Base-by-base conservation (phyloP, 2,329 filamentous ascomycete genomes). In the Hypomyces perniciosus region DNA sequence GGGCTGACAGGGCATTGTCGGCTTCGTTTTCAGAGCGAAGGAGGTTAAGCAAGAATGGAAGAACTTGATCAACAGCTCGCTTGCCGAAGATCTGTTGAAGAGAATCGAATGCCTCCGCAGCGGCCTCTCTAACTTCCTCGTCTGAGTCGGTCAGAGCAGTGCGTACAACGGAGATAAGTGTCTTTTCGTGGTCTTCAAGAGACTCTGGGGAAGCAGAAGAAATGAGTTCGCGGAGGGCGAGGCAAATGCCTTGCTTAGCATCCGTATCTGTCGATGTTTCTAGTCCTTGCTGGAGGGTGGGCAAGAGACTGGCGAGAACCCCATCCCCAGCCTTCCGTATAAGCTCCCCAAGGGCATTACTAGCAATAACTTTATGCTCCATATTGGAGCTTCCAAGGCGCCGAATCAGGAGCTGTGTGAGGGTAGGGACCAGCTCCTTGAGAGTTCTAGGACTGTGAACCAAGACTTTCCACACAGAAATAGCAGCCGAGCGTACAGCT, bases 351-450 rank as follows among this genome's bases (percentile, higher is more conserved):
- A 99, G 79, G 44, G 93, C 90, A 68, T 97, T 97, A 67, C 92
- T 92, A 58, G 95, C 93, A 75, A 99, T 99, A 60, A 96, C 87
- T 75, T 96, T 97, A 70, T 99, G 93, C 68, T 99, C 93, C 85
- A 95, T 91, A 65, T 96, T 97, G 42, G 91, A 87, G 67, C 91
- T 97, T 55, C 90, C 93, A 59, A 99, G 80, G 44, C 93, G 88
- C 53, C 89, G 84, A 66, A 99, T 97, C 61, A 99, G 86, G 56
- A 99, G 83, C 67, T 96, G 91, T 5, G 90, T 95, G 54, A 99
- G 84, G 1, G 90, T 96, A 41, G 93, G 92, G 43, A 96, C 86
- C 62, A 99, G 81, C 66, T 99, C 93, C 73, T 96, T 96, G 62
- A 99, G 83, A 10, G 88, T 96, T 59, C 85, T 85, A 31, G 93